Evolutionary conservation across 768 basidiomycete genomes (phyloP), one percentile per base, ranked within the genome.

Genomic region (Lepiota brunneoincarnata): DNA sequence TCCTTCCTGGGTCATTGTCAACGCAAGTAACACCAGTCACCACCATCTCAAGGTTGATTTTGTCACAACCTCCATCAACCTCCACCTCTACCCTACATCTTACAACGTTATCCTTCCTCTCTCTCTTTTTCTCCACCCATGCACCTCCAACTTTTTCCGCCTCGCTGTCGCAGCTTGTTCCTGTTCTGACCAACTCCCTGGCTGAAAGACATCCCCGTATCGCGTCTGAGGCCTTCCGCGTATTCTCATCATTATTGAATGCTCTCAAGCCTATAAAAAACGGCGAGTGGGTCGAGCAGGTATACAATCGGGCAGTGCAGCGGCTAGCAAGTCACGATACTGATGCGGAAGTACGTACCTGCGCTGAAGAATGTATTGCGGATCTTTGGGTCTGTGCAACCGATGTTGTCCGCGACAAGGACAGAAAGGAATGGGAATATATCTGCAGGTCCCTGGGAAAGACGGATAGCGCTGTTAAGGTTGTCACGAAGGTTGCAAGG

Each of bases 341-440:
- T 1, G 96, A 98, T 66, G 85, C 89, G 3, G 95, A 97, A 58
- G 92, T 98, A 18, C 82, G 93, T 35, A 77, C 80, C 21, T 83
- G 80, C 58, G 93, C 93, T 0, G 88, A 98, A 61, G 84, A 88
- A 28, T 84, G 83, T 45, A 79, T 96, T 40, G 94, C 88, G 1
- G 88, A 93, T 64, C 72, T 98, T 7, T 92, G 97, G 86, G 80
- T 92, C 47, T 87, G 85, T 59, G 92, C 93, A 1, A 86, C 89
- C 0, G 91, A 93, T 43, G 69, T 83, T 12, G 76, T 91, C 34
- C 78, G 69, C 59, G 66, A 70, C 1, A 88, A 87, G 65, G 80
- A 80, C 38, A 77, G 82, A 49, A 82, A 80, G 60, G 91, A 93
- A 61, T 93, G 91, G 91, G 88, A 90, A 39, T 80, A 77, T 21